Evolutionary conservation across 2,329 filamentous ascomycete genomes (phyloP), one percentile per base, ranked within the genome.

Genomic region (Pseudocercospora fuligena): DNA sequence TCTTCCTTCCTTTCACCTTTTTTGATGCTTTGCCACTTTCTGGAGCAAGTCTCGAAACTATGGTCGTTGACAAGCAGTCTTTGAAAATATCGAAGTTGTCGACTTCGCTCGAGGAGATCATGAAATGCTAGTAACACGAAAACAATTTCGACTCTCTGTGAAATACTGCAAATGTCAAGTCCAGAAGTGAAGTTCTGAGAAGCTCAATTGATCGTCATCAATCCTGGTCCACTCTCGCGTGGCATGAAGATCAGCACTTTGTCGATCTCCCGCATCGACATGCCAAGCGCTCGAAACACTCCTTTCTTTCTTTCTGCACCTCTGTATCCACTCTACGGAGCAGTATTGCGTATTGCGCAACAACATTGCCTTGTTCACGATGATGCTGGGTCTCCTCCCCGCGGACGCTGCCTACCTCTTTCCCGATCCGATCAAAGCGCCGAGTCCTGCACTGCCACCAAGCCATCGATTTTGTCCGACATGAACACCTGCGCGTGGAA

Each of bases 51-150:
- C 85, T 87, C 59, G 88, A 86, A 61, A 94, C 86, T 12, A 95
- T 82, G 0, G 88, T 84, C 16, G 87, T 87, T 8, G 91, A 91
- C 67, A 95, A 82, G 74, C 87, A 92, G 73, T 95, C 92, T 62
- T 90, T 85, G 78, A 95, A 93, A 56, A 88, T 81, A 61, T 88
- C 86, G 76, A 88, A 90, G 73, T 92, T 92, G 46, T 75, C 70
- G 61, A 79, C 73, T 60, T 82, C 79, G 64, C 82, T 76, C 16
- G 75, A 76, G 25, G 74, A 64, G 23, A 81, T 78, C 77, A 79
- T 78, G 12, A 36, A 27, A n/a, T 2, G 31, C 31, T 14, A 33
- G 8, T 6, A 27, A 6, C 27, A 27, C 27, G 12, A 12, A 27
- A 23, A 53, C 2, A 27, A 29, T 53, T 54, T n/a, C 33, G 14